These are phyloP conservation scores for Naematelia encephala DNA, from an alignment of 768 basidiomycete species.

Conservation along the genomic window DNA sequence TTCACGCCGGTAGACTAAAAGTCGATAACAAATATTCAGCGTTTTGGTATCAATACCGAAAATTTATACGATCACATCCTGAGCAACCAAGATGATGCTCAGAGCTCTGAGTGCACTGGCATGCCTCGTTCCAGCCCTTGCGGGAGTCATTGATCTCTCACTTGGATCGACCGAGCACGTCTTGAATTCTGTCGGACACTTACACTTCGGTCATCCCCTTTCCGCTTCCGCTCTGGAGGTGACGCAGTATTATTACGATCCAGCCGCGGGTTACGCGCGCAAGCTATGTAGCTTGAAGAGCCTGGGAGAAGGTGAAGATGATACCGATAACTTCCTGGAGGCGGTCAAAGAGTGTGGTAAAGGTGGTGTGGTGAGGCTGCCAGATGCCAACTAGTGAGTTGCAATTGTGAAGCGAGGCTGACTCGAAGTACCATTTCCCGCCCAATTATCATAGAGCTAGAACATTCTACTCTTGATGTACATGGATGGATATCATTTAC, in stretches of 20 bases:
- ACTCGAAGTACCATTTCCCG: slow-evolving; percentile 12
- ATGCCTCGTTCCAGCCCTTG: slow-evolving; percentile 1
- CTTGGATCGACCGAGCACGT: slow-evolving; percentile 1
- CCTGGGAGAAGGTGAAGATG: slow-evolving; percentile 27
- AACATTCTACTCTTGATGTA: slow-evolving; percentile 48
- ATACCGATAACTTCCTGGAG: slow-evolving; percentile 31
- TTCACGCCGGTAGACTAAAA: too few relatives aligned
- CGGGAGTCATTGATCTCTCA: slow-evolving; percentile 7
- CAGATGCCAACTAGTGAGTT: slow-evolving; percentile 48
- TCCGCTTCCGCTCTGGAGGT: neutral
- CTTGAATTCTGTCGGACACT: neutral
- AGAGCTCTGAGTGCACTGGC: neutral
- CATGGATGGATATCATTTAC: slow-evolving; percentile 50
- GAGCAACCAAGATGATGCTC: neutral
- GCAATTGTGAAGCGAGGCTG: slow-evolving; percentile 27
- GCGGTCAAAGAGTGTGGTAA: slow-evolving; percentile 33
- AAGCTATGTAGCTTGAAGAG: slow-evolving; percentile 12
- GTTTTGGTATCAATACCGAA: too few relatives aligned
- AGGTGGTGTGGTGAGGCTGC: slow-evolving; percentile 43
- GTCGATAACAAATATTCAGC: too few relatives aligned
- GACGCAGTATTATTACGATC: slow-evolving; percentile 3
- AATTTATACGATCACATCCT: neutral
- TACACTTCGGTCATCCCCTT: slow-evolving; percentile 4
- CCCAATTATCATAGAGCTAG: slow-evolving; percentile 38
- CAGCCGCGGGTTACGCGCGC: neutral